A percentile compares a stretch with the other conserved stretches of the same genome.
These are phyloP conservation scores for Cladorrhinum sp. DNA, from an alignment of 2,329 filamentous ascomycete genomes.

Conservation along the genomic window DNA sequence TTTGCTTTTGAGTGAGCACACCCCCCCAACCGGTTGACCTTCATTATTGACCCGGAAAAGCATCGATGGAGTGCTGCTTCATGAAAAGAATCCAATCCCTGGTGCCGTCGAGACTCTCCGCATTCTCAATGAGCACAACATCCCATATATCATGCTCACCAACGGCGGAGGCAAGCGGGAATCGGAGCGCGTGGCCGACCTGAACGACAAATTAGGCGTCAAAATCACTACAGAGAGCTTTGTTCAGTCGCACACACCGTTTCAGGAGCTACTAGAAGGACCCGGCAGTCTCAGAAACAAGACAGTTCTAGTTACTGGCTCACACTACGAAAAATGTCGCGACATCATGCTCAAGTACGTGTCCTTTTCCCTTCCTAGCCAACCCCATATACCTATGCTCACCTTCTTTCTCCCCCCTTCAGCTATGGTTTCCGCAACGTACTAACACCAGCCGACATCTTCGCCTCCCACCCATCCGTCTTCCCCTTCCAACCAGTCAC, in stretches of 20 bases:
- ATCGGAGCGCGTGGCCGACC: conserved; percentile 65
- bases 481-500: conserved; percentile 79
- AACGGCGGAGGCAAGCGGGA: conserved; percentile 92
- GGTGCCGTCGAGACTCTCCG: conserved; percentile 71
- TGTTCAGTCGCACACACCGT: conserved; percentile 89
- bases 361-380: not conserved
- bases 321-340: conserved; percentile 64
- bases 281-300: conserved; percentile 54
- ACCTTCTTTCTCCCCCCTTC: not conserved
- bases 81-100: conserved; percentile 73
- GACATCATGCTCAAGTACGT: conserved; percentile 68
- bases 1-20: conserved; percentile 41
- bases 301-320: conserved; percentile 73
- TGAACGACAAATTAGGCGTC: conserved; percentile 64
- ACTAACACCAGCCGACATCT: conserved; percentile 80
- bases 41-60: conserved; percentile 6
- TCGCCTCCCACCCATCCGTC: conserved; percentile 67
- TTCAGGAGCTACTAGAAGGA: conserved; percentile 65
- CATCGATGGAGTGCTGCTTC: conserved; percentile 94
- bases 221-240: conserved; percentile 66
- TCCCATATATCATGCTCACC: conserved; percentile 92
- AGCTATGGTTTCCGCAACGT: conserved; percentile 69
- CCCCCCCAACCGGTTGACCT: not conserved
- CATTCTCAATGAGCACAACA: conserved; percentile 68
- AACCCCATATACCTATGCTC: not conserved